A percentile compares a stretch with the other conserved stretches of the same genome.
Conservation (phyloP, 805 yeast genomes). For the Schwanniomyces vanrijiae region DNA sequence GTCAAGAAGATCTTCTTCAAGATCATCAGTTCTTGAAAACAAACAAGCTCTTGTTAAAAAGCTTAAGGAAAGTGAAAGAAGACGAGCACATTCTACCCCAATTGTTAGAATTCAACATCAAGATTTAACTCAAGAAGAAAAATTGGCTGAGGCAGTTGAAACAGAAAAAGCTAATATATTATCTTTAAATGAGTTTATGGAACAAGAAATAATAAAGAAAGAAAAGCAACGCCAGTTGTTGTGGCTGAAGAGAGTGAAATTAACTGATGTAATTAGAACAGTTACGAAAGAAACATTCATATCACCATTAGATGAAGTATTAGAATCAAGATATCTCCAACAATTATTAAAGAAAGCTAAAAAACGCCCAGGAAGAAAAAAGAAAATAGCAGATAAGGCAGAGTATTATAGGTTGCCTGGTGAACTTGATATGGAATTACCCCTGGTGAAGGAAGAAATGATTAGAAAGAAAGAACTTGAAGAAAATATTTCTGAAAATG, state of each 20-base stretch:
- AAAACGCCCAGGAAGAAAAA: constrained; percentile 46
- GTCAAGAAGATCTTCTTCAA: constrained; percentile 69
- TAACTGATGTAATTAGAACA: constrained; percentile 60
- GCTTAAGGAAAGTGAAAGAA: constrained; percentile 64
- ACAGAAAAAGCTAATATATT: constrained; percentile 77
- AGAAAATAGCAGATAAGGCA: constrained; percentile 22
- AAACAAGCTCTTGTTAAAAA: constrained; percentile 75
- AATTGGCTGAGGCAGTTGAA: constrained; percentile 77
- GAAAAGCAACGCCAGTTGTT: constrained; percentile 73
- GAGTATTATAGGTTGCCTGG: constrained; percentile 29
- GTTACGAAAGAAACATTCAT: constrained; percentile 48
- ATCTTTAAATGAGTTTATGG: constrained; percentile 75
- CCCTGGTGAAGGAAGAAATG: constrained; percentile 27
- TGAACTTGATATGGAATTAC: constrained; percentile 23
- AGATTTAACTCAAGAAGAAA: constrained; percentile 69
- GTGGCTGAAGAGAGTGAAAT: constrained; percentile 59
- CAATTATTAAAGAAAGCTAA: constrained; percentile 39
- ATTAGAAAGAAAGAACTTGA: constrained; percentile 22
- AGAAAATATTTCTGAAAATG: constrained; percentile 1
- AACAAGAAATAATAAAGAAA: constrained; percentile 81
- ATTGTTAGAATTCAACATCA: constrained; percentile 38
- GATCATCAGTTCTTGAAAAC: constrained; percentile 75
- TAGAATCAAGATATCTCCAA: constrained; percentile 41
- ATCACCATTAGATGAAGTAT: constrained; percentile 64
- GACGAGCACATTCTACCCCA: constrained; percentile 49